These are phyloP conservation scores for Russula abietina DNA, from an alignment of 768 basidiomycete species.

Conservation along the genomic window DNA sequence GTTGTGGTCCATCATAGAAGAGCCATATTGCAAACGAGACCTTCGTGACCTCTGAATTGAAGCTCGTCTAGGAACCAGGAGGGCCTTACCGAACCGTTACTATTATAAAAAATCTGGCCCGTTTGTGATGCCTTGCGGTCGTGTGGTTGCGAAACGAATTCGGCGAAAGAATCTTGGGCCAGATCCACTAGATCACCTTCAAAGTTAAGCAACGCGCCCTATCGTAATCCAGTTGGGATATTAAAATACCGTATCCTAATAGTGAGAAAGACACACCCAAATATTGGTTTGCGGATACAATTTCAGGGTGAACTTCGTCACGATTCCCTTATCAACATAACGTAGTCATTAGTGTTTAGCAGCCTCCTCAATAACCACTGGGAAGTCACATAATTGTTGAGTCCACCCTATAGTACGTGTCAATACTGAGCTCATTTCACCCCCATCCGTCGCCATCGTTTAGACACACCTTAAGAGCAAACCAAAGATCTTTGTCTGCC, in stretches of 20 bases:
- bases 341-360: not conserved
- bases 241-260: not conserved
- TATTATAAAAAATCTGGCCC: not conserved
- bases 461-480: slow-evolving; percentile 14
- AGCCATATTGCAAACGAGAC: slow-evolving; percentile 25
- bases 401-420: slow-evolving; percentile 6
- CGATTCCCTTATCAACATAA: slow-evolving; percentile 10
- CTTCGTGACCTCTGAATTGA: slow-evolving; percentile 27
- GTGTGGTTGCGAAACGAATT: not conserved
- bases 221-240: not conserved
- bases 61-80: slow-evolving; percentile 33
- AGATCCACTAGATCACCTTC: not conserved
- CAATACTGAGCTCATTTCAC: not conserved
- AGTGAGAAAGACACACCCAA: slow-evolving; percentile 3
- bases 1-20: slow-evolving; percentile 52
- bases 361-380: not conserved
- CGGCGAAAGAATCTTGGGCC: not conserved
- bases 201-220: slow-evolving; percentile 7
- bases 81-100: slow-evolving; percentile 2
- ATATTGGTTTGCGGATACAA: slow-evolving; percentile 11
- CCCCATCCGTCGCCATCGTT: too few relatives aligned
- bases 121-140: slow-evolving; percentile 5
- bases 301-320: slow-evolving; percentile 16
- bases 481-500: slow-evolving; percentile 20
- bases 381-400: slow-evolving; percentile 15